Evolutionary conservation across 1,284 basidiomycete species (phyloP).

Genomic region (Cronartium quercuum): DNA sequence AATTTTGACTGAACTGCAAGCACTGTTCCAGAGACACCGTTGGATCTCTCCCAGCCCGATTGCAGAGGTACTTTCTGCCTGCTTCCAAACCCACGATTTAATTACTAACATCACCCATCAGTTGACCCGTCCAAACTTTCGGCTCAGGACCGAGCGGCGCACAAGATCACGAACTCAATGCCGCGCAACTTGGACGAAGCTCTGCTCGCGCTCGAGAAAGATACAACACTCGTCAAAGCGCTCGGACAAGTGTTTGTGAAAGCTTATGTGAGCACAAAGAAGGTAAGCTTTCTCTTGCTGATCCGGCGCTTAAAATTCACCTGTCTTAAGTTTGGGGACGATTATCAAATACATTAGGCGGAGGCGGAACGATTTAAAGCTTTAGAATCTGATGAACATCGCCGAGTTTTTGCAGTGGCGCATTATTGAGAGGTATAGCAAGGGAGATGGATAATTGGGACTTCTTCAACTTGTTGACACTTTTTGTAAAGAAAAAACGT

Average conservation of each 20-base stretch:
- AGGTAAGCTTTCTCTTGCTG: slow-evolving; percentile 5
- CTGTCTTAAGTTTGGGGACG: background rate
- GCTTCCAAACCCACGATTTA: background rate
- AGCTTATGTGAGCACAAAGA: slow-evolving; percentile 29
- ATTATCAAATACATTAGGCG: slow-evolving; percentile 10
- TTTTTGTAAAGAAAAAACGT: background rate
- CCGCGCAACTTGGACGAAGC: slow-evolving; percentile 28
- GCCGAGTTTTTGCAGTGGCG: slow-evolving; percentile 9
- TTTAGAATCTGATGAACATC: slow-evolving; percentile 14
- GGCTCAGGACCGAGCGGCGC: slow-evolving; percentile 17
- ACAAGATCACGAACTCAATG: slow-evolving; percentile 22
- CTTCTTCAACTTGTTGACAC: background rate
- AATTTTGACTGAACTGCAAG: background rate
- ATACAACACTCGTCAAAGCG: slow-evolving; percentile 26
- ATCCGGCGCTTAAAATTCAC: background rate
- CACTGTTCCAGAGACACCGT: slow-evolving; percentile 5
- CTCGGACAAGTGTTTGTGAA: slow-evolving; percentile 33
- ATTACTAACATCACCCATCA: background rate
- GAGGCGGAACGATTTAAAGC: slow-evolving; percentile 31
- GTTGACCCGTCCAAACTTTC: slow-evolving; percentile 34
- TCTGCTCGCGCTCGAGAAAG: slow-evolving; percentile 22
- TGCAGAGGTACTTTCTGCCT: slow-evolving; percentile 16
- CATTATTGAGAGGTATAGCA: slow-evolving; percentile 14
- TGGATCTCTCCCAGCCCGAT: slow-evolving; percentile 21
- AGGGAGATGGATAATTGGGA: background rate